phyloP scores from a whole-genome alignment of 306 rosid genomes.

The Glycyrrhiza uralensis region DNA sequence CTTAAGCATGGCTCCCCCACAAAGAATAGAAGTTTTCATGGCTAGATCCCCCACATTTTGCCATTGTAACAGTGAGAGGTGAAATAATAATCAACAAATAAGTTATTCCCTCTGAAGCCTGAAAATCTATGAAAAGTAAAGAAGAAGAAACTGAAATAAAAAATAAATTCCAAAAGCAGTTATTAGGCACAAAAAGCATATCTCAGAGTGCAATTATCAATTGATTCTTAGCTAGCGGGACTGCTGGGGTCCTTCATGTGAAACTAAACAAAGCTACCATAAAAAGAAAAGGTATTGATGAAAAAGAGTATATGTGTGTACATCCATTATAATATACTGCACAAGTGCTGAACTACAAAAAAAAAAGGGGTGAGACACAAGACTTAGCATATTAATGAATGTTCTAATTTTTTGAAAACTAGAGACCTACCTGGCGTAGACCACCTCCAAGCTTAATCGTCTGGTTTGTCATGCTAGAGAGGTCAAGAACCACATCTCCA shows the following conservation, averaged over 20 bases:
- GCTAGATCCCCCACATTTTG: neutral
- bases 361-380: neutral
- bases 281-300: neutral
- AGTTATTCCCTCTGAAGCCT: neutral
- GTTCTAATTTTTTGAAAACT: neutral
- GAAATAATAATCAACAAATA: neutral
- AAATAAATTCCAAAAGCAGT: neutral
- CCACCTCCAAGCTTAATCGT: constrained; percentile 94
- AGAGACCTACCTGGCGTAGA: constrained; percentile 60
- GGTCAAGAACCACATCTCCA: constrained; percentile 83
- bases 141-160: neutral
- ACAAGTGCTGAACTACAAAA: neutral
- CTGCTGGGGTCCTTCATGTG: neutral
- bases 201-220: neutral
- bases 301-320: neutral
- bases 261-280: neutral
- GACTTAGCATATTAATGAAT: neutral
- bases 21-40: neutral
- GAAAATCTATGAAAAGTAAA: neutral
- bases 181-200: neutral
- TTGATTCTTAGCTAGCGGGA: neutral
- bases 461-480: constrained; percentile 73
- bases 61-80: neutral
- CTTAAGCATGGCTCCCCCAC: neutral
- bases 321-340: neutral